Conservation (phyloP, 345 rosid genomes). For the Salix brachista region DNA sequence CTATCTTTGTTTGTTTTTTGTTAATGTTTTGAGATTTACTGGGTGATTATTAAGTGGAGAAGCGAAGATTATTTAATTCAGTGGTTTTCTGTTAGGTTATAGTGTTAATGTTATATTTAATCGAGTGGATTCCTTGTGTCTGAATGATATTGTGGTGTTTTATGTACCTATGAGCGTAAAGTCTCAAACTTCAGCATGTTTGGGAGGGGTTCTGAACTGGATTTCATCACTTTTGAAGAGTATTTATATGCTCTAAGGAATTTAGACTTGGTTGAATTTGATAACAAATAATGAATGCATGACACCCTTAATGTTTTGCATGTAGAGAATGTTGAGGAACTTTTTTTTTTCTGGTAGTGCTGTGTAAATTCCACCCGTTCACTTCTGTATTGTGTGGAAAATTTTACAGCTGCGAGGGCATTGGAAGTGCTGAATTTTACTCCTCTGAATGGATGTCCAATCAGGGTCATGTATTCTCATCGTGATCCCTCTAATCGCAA, state of each 20-base stretch:
- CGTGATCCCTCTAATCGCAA: slow-evolving; percentile 70
- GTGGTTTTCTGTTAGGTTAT: neutral
- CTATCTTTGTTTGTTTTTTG: neutral
- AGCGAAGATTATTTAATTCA: neutral
- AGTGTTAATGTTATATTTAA: neutral
- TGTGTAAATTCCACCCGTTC: neutral
- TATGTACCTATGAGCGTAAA: neutral
- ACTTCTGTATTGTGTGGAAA: neutral
- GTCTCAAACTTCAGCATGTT: neutral
- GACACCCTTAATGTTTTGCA: neutral
- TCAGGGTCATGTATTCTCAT: slow-evolving; percentile 83
- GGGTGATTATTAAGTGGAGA: neutral
- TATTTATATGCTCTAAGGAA: neutral
- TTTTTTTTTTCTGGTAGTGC: neutral
- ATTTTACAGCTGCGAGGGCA: slow-evolving; percentile 73
- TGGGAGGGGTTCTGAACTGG: neutral
- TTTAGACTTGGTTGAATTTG: neutral
- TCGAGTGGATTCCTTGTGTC: neutral
- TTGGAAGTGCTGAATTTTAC: slow-evolving; percentile 72
- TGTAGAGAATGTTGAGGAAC: no score
- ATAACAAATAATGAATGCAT: slow-evolving; percentile 3
- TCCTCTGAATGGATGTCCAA: slow-evolving; percentile 67
- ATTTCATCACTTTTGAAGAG: neutral
- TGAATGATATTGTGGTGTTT: neutral
- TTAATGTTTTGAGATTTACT: neutral